A percentile compares a stretch with the other conserved stretches of the same genome.
These are phyloP conservation scores for Phytophthora sp. DNA, from an alignment of 352 stramenopile species.

Conservation along the genomic window DNA sequence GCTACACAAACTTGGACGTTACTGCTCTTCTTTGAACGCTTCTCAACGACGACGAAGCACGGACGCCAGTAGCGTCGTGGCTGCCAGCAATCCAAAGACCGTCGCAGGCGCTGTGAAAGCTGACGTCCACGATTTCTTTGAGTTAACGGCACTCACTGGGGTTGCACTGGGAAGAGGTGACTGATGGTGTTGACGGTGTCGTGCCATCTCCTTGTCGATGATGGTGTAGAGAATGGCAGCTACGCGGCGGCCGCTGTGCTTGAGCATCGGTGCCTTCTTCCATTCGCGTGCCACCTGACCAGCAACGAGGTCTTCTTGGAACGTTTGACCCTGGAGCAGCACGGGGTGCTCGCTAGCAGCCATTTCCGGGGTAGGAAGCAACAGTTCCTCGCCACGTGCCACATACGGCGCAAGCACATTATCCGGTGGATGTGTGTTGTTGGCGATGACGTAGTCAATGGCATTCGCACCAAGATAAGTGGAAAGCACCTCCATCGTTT, in stretches of 20 bases:
- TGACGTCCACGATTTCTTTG: constrained; percentile 4
- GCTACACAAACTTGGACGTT: constrained; percentile 22
- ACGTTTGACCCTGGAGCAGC: constrained; percentile 79
- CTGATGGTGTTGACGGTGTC: constrained; percentile 37
- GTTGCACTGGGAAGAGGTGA: constrained; percentile 2
- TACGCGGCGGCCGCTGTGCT: constrained; percentile 80
- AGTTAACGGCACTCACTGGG: constrained; percentile 1
- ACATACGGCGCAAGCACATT: constrained; percentile 70
- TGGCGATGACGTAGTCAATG: constrained; percentile 89
- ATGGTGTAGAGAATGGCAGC: constrained; percentile 86
- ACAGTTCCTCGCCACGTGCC: constrained; percentile 71
- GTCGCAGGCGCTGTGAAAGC: constrained; percentile 20
- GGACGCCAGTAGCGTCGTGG: constrained; percentile 33
- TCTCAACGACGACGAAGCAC: constrained; percentile 28
- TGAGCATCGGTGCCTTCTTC: constrained; percentile 88
- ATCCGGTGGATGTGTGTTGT: constrained; percentile 66
- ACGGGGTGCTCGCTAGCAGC: constrained; percentile 59
- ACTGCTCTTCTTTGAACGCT: constrained; percentile 1
- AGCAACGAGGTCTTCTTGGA: constrained; percentile 63
- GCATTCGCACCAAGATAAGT: constrained; percentile 74
- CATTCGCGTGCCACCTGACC: constrained; percentile 60
- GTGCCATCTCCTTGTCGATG: constrained; percentile 84
- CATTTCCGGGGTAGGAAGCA: constrained; percentile 75
- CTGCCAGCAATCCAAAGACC: constrained; percentile 35
- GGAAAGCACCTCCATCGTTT: constrained; percentile 70